These are phyloP conservation scores for Platismatia glauca DNA, from an alignment of 495 filamentous ascomycete species.

Conservation along the genomic window DNA sequence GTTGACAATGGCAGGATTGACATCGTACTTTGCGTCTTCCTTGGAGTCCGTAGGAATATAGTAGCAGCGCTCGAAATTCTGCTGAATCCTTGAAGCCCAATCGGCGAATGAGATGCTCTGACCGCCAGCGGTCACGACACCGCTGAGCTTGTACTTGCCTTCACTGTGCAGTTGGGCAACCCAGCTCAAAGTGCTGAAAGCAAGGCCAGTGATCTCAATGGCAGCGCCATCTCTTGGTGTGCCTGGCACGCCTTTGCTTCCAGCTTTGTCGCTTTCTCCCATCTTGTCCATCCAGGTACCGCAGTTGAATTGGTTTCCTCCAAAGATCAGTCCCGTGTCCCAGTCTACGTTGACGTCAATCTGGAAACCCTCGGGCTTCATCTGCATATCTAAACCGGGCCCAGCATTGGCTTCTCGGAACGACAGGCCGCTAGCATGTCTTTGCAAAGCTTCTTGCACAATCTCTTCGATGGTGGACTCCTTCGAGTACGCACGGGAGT, in stretches of 20 bases:
- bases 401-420: constrained; percentile 96
- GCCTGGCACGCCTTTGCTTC: constrained; percentile 88
- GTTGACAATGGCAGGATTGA: constrained; percentile 71
- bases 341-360: constrained; percentile 87
- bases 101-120: constrained; percentile 60
- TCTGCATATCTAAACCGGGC: constrained; percentile 76
- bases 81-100: constrained; percentile 76
- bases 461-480: constrained; percentile 75
- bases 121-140: constrained; percentile 52
- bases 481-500: constrained; percentile 76
- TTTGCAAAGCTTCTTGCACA: constrained; percentile 85
- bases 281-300: constrained; percentile 99
- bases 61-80: constrained; percentile 84
- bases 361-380: constrained; percentile 86
- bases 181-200: constrained; percentile 86
- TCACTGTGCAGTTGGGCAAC: constrained; percentile 53
- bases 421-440: constrained; percentile 80
- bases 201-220: constrained; percentile 85
- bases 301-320: constrained; percentile 88
- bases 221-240: constrained; percentile 94
- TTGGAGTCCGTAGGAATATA: constrained; percentile 61
- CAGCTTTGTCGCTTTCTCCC: constrained; percentile 90
- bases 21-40: constrained; percentile 66
- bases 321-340: constrained; percentile 86
- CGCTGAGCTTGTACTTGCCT: constrained; percentile 59